Percentiles rank a stretch among this genome's conserved stretches.
Evolutionary conservation across 106 monocot species (phyloP).

Genomic region (Alisma plantagoaquatica): DNA sequence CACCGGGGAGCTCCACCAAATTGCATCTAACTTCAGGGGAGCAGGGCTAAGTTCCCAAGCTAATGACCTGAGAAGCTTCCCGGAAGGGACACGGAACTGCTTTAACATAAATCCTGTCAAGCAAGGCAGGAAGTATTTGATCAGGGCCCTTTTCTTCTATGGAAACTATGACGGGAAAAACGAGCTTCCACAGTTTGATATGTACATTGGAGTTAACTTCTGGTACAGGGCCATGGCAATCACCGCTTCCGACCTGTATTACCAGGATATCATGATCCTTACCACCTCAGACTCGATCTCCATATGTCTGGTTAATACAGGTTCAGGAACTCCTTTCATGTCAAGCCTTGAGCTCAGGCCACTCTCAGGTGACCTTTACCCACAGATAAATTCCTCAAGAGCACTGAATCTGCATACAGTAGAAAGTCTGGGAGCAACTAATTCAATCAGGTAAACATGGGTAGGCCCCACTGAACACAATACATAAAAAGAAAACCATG

Average conservation of each 20-base stretch:
- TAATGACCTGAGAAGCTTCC: conserved; percentile 19
- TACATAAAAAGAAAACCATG: neutral
- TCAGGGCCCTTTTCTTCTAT: conserved; percentile 30
- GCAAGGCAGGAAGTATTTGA: conserved; percentile 19
- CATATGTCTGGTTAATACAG: conserved; percentile 32
- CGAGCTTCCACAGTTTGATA: conserved; percentile 18
- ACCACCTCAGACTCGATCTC: conserved; percentile 7
- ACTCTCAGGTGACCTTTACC: neutral
- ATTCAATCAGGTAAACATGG: too few species aligned
- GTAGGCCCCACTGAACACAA: too few species aligned
- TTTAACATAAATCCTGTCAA: conserved; percentile 1
- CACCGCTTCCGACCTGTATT: neutral
- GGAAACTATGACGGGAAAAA: conserved; percentile 39
- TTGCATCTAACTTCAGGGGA: neutral
- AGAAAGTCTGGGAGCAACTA: neutral
- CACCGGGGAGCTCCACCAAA: conserved; percentile 9
- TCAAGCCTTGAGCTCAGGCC: conserved; percentile 8
- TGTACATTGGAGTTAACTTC: conserved; percentile 20
- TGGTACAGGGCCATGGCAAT: conserved; percentile 11
- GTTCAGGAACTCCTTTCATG: conserved; percentile 7
- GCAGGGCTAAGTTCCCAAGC: neutral
- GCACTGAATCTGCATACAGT: neutral
- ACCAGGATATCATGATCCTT: conserved; percentile 15
- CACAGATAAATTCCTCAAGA: neutral
- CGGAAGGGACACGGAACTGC: conserved; percentile 7